Conservation (phyloP, 2,329 filamentous ascomycete species). For the Pseudovirgaria hyperparasitica region DNA sequence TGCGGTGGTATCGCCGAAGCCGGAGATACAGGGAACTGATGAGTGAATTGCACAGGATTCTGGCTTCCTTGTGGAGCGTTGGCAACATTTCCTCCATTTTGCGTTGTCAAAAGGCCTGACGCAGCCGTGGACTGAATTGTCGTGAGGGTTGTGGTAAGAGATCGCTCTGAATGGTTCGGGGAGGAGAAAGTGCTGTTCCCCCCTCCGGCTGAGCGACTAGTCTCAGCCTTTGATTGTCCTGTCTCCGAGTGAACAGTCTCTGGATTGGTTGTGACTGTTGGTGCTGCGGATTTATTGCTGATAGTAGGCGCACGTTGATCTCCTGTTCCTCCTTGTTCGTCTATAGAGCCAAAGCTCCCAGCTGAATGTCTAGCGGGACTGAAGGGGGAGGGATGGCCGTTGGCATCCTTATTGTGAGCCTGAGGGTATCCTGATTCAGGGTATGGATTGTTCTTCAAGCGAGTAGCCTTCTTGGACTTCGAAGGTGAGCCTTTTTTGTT, state of each 20-base stretch:
- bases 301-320: slow-evolving; percentile 44
- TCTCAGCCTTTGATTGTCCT: slow-evolving; percentile 71
- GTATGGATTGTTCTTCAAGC: slow-evolving; percentile 81
- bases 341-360: slow-evolving; percentile 45
- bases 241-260: slow-evolving; percentile 63
- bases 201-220: slow-evolving; percentile 50
- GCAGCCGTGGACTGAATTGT: slow-evolving; percentile 68
- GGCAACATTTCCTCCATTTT: slow-evolving; percentile 26
- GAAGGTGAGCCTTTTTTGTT: slow-evolving; percentile 26
- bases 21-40: slow-evolving; percentile 45
- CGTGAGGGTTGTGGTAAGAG: slow-evolving; percentile 70
- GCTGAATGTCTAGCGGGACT: slow-evolving; percentile 31
- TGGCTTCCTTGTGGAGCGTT: slow-evolving; percentile 18
- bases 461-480: slow-evolving; percentile 45
- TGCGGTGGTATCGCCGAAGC: slow-evolving; percentile 63
- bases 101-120: slow-evolving; percentile 32
- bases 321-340: slow-evolving; percentile 29
- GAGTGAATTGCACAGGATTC: slow-evolving; percentile 40
- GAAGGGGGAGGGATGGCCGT: slow-evolving; percentile 35
- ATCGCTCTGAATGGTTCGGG: slow-evolving; percentile 67
- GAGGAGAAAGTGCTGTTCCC: slow-evolving; percentile 67
- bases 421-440: slow-evolving; percentile 58
- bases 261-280: slow-evolving; percentile 72
- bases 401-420: slow-evolving; percentile 28
- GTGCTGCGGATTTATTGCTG: slow-evolving; percentile 61